Evolutionary conservation across 2,329 filamentous ascomycete species (phyloP), one percentile per base, ranked within the genome.

Genomic region (Meredithiella fracta): DNA sequence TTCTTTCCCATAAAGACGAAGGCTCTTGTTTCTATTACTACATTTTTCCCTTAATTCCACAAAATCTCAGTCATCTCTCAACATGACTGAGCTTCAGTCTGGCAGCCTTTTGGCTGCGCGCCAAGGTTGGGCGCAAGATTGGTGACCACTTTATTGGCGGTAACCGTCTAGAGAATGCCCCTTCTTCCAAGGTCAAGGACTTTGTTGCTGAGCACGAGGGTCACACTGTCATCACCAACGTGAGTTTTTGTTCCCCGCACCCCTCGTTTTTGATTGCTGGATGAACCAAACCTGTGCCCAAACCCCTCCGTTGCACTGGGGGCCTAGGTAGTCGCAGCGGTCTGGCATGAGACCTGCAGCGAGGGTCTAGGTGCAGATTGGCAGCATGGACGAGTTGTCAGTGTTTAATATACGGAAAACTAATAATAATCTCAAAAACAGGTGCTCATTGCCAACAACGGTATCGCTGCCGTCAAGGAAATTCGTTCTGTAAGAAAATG

Each of bases 401-500:
- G 11, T 34, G 29, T 11, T 34, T 34, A 34, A 11, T 34, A 5
- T 11, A 34, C 11, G 29, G 29, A 34, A 34, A 5, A 25, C 23
- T 44, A n/a, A 44, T 44, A 22, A 44, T 3, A 22, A n/a, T 44
- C 8, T 42, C 20, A 8, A 44, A 31, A 44, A 26, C 66, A 97
- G 91, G 89, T 97, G 55, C 79, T 98, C 62, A 98, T 98, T 71
- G 92, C 92, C 69, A 98, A 98, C 77, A 98, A 98, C 75, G 92
- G 92, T 78, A 98, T 98, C 70, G 92, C 92, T 53, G 92, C 92
- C 67, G 92, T 98, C 70, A 98, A 98, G 73, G 92, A 98, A 73
- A 98, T 98, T 68, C 83, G 92, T 70, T 97, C 91, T 59, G 91
- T 98, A 67, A 86, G 92, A 71, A 98, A 97, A 90, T 98, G 92